phyloP scores from a whole-genome alignment of 306 rosid species.

The Dalbergia cultrata region DNA sequence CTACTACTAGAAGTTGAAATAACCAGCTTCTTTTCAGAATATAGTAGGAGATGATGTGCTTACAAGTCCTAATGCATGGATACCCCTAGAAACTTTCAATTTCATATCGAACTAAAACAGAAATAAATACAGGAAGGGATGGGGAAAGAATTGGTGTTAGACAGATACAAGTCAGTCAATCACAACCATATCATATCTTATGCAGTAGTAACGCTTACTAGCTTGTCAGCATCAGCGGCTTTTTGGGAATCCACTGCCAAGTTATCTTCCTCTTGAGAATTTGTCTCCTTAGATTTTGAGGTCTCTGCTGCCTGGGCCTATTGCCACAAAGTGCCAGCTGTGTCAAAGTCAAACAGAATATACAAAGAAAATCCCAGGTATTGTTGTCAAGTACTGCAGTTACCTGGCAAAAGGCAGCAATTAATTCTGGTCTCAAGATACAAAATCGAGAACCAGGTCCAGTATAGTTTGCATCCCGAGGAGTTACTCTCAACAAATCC shows the following conservation, averaged over 20 bases:
- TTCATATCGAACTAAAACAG: background rate
- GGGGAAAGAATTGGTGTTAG: background rate
- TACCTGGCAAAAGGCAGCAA: conserved; percentile 90
- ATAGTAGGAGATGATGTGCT: background rate
- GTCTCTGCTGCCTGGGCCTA: conserved; percentile 73
- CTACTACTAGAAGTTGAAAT: conserved; percentile 1
- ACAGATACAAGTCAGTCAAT: conserved; percentile 17
- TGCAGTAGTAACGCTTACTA: conserved; percentile 50
- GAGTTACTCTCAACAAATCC: conserved; percentile 97
- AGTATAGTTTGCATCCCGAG: conserved; percentile 92
- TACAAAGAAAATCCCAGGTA: conserved; percentile 17
- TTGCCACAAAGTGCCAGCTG: conserved; percentile 40
- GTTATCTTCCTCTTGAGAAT: conserved; percentile 57
- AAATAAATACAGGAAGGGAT: conserved; percentile 1
- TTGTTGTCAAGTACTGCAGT: background rate
- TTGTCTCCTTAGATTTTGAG: conserved; percentile 61
- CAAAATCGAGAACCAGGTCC: conserved; percentile 92
- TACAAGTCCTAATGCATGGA: background rate
- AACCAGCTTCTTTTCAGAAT: background rate
- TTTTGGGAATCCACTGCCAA: conserved; percentile 51
- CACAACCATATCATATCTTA: conserved; percentile 32
- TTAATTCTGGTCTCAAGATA: conserved; percentile 88
- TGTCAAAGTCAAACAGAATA: conserved; percentile 41
- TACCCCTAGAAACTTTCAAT: background rate
- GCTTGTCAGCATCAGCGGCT: conserved; percentile 50